phyloP scores from a whole-genome alignment of 352 stramenopile species.

The Elongisporangium undulatum region DNA sequence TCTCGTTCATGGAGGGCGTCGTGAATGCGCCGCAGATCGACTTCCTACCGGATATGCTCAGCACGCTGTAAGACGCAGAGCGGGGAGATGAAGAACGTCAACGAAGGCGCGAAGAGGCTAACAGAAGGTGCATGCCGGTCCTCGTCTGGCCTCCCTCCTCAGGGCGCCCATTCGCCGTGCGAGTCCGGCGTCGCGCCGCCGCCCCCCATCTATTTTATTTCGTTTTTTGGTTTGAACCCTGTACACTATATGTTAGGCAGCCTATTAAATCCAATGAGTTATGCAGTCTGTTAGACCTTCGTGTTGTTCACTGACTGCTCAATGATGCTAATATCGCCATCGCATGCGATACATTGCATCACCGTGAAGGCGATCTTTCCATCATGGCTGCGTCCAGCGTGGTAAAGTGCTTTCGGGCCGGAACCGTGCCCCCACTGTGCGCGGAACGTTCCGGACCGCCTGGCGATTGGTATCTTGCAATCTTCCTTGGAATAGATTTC shows the following conservation, averaged over 20 bases:
- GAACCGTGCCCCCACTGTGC: background rate
- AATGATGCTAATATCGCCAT: background rate
- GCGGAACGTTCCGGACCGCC: background rate
- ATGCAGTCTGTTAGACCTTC: background rate
- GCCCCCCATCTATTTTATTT: background rate
- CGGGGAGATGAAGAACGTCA: background rate
- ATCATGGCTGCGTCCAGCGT: background rate
- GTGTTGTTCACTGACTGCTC: too few species aligned
- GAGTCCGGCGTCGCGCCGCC: background rate
- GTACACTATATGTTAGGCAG: background rate
- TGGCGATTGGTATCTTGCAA: background rate
- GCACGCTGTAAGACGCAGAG: background rate
- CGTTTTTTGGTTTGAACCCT: background rate
- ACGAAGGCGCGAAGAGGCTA: background rate
- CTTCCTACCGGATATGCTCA: slow-evolving; percentile 27
- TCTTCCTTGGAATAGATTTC: background rate
- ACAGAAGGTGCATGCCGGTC: background rate
- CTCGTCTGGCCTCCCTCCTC: background rate
- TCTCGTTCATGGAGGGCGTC: slow-evolving; percentile 82
- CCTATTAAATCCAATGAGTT: background rate
- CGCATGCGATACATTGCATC: too few species aligned
- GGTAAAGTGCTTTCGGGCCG: background rate
- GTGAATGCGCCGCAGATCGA: slow-evolving; percentile 68
- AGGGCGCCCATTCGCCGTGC: background rate
- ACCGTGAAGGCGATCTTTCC: background rate